Base-by-base conservation (phyloP, 495 filamentous ascomycete species). In the Bacidia rubella region DNA sequence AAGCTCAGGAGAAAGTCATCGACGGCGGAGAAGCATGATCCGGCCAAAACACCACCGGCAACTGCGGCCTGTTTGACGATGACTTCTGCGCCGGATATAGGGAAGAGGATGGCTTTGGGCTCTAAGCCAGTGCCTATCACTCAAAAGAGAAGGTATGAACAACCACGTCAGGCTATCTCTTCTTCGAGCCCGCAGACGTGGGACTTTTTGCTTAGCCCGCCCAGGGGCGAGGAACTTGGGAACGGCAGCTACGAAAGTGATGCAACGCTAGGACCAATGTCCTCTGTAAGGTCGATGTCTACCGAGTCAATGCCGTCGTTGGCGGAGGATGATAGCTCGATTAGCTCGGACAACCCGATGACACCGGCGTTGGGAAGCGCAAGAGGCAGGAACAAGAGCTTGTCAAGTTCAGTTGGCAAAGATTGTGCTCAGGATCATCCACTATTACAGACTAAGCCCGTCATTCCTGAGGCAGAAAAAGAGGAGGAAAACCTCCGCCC, bases 231-330 rank as follows among this genome's bases (percentile, higher is more conserved):
- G n/a, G 66, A 72, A 2, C 55, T 53, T n/a, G 69, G 72, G 7
- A 62, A 60, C 29, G 58, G 60, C 17, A 49, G 63, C 3, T 47
- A 58, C 25, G 64, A 51, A 26, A 68, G 67, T 48, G 69, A 74
- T n/a, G 64, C 58, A 4, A 70, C 69, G n/a, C 53, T 61, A 17
- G 70, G 68, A 20, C 53, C 63, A 10, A 57, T 63, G 10, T 68
- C 61, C 15, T 81, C 77, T 1, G 59, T 65, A 1, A 68, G 70
- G 25, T 81, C 80, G 11, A 60, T 73, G 23, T 85, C 79, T 22
- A 74, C 66, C 17, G 78, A 79, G 44, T 84, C 80, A 0, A 73
- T 79, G 51, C 80, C 81, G 11, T 83, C 81, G 0, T 63, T 85
- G 26, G 76, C 74, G 15, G 69, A 71, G 25, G 79, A 80, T 52